These are phyloP conservation scores for Pythium graminicola DNA, from an alignment of 352 stramenopile species.

Conservation along the genomic window DNA sequence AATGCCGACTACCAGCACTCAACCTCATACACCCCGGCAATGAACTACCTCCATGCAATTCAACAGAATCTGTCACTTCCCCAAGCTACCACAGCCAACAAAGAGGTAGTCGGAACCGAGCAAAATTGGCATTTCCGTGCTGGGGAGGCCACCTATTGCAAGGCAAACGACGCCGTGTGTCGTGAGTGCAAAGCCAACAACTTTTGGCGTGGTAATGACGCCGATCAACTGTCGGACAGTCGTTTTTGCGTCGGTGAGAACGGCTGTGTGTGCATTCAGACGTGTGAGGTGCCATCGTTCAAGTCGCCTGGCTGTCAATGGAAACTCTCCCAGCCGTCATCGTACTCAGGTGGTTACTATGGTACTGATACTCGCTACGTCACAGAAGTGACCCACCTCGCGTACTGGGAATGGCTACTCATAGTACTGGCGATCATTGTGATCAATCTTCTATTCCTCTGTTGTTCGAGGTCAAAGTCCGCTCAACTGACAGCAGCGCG, in stretches of 20 bases:
- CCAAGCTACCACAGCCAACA: slow-evolving; percentile 1
- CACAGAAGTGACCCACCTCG: not conserved
- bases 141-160: slow-evolving; percentile 21
- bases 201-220: slow-evolving; percentile 10
- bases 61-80: slow-evolving; percentile 7
- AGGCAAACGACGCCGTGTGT: slow-evolving; percentile 12
- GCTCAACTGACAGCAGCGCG: not conserved
- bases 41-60: slow-evolving; percentile 20
- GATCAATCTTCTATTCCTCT: not conserved
- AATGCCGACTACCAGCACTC: not conserved
- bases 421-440: slow-evolving; percentile 1
- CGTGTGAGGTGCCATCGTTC: slow-evolving; percentile 14
- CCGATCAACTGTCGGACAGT: slow-evolving; percentile 4
- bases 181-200: slow-evolving; percentile 18
- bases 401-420: slow-evolving; percentile 11
- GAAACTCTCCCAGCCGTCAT: slow-evolving; percentile 15
- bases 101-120: slow-evolving; percentile 2
- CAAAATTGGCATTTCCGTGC: slow-evolving; percentile 24
- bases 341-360: not conserved
- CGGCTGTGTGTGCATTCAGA: slow-evolving; percentile 21
- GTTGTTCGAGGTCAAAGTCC: not conserved
- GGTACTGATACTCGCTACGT: not conserved
- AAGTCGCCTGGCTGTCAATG: slow-evolving; percentile 11
- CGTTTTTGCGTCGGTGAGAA: slow-evolving; percentile 14
- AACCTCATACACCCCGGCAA: slow-evolving; percentile 18